Base-by-base conservation (phyloP, 331 rosid species). In the Rosa hybrid region DNA sequence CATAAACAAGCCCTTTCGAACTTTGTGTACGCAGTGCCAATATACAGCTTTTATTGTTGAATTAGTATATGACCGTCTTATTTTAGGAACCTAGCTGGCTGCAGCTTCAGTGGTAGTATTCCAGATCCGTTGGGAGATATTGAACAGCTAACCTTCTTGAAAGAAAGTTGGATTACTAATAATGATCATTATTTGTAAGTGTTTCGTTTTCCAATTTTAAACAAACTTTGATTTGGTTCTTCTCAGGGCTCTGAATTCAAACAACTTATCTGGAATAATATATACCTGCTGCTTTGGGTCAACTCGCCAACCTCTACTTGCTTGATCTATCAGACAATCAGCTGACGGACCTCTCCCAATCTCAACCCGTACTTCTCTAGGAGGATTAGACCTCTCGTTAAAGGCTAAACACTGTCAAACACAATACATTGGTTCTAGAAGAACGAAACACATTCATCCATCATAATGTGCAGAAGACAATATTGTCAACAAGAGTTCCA, bases 61-160 rank as follows among this genome's bases (percentile, higher is more conserved):
- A 21, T n/a, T 16, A 77, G 12, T 38, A 8, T 27, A 9, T 68
- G 3, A 38, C 67, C 41, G 34, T 41, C 56, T 71, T 12, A 34
- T 76, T 78, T 82, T 85, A 92, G 99, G 87, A 87, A 88, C 83
- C 89, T 95, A 84, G 96, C 93, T 76, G 97, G 96, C 27, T 95
- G 99, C 72, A 30, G 94, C 82, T 95, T 95, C 88, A 91, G 78
- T 84, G 98, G 99, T 62, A 76, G 63, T 54, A 90, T 92, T 73
- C 97, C 99, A 68, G 89, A 90, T 72, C 87, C 86, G 80, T 60
- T 95, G 73, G 98, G 98, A 60, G 85, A 89, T 73, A 96, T 95
- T 80, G 80, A 84, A 46, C 86, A 84, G 48, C 85, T 92, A 68
- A 76, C 94, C 68, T 92, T 84, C 91, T 81, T 92, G 99, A 92